A percentile compares a stretch with the other conserved stretches of the same genome.
Conservation (phyloP, 2,329 filamentous ascomycete genomes). For the Sarocladium strictum region DNA sequence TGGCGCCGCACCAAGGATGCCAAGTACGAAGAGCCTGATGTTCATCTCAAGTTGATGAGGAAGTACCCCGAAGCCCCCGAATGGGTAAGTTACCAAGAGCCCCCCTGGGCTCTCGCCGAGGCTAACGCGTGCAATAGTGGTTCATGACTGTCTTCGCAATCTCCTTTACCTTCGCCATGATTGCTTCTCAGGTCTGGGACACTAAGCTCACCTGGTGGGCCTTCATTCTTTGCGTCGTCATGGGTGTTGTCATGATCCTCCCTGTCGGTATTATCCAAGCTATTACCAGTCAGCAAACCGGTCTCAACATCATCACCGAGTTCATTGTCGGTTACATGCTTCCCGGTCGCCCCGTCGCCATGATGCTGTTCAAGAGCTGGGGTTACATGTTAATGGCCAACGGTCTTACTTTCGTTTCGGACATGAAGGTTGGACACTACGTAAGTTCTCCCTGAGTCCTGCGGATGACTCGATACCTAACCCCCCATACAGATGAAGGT, state of each 20-base stretch:
- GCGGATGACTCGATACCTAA: background rate
- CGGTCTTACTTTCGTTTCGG: conserved; percentile 33
- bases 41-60: conserved; percentile 44
- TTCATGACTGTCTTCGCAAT: conserved; percentile 51
- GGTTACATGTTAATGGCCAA: conserved; percentile 33
- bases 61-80: conserved; percentile 44
- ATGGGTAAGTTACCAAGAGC: conserved; percentile 24
- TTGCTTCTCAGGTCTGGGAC: conserved; percentile 6
- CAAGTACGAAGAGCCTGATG: conserved; percentile 25
- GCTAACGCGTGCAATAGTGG: conserved; percentile 40
- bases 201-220: conserved; percentile 7
- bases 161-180: background rate
- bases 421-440: conserved; percentile 47
- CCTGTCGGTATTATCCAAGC: conserved; percentile 31
- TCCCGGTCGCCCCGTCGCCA: conserved; percentile 39
- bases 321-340: conserved; percentile 44
- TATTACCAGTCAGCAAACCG: conserved; percentile 41
- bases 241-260: conserved; percentile 4
- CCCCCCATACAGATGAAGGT: conserved; percentile 32
- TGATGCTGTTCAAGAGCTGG: conserved; percentile 44
- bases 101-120: background rate
- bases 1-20: conserved; percentile 17
- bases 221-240: conserved; percentile 8
- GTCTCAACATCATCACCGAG: conserved; percentile 43
- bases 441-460: conserved; percentile 19